phyloP scores from a whole-genome alignment of 495 filamentous ascomycete genomes.

The Xylaria telfairii region DNA sequence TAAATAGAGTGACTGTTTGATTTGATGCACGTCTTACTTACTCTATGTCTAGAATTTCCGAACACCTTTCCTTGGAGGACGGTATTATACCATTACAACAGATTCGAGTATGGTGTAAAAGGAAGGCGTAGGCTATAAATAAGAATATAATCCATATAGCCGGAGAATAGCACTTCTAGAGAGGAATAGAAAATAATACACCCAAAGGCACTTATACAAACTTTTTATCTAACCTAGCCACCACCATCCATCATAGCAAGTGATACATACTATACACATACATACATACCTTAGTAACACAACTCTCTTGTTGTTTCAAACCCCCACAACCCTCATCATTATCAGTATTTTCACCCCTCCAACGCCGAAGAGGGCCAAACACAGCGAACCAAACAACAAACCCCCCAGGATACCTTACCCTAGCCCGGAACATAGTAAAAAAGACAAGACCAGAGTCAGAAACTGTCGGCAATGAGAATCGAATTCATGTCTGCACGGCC shows the following conservation, averaged over 20 bases:
- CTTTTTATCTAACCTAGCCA: too few species aligned
- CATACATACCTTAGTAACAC: too few species aligned
- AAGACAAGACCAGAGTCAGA: background rate
- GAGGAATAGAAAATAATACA: background rate
- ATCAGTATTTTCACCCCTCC: background rate
- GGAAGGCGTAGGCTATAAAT: background rate
- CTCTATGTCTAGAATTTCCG: background rate
- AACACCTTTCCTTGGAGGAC: background rate
- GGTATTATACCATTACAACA: background rate
- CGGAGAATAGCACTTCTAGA: background rate
- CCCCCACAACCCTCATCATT: background rate
- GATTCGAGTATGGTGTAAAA: background rate
- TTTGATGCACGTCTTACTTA: background rate
- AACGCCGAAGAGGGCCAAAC: background rate
- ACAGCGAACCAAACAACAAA: background rate
- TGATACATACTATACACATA: background rate
- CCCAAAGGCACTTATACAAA: too few species aligned
- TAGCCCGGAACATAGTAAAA: background rate
- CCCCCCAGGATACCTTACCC: background rate
- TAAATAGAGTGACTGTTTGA: background rate
- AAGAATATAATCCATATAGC: background rate
- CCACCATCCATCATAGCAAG: background rate
- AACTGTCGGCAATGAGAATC: slow-evolving; percentile 12
- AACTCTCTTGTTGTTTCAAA: background rate
- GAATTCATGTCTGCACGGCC: slow-evolving; percentile 18